Conservation (phyloP, 176 grass and related monocot genomes). For the Cenchrus fungigraminus region DNA sequence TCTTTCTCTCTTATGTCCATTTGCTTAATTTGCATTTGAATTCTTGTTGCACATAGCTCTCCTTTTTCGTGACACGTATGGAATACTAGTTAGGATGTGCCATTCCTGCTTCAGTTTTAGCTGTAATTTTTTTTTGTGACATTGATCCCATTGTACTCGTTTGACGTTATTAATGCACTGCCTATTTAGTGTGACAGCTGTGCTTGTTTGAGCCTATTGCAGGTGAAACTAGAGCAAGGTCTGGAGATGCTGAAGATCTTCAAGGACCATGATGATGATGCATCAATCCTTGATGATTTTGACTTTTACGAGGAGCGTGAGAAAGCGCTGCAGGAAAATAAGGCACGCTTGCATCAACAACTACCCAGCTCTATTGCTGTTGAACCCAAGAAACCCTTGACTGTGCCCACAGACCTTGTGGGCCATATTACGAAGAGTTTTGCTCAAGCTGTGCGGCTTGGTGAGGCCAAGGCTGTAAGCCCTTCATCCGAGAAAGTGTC, state of each 20-base stretch:
- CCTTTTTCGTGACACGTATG: background rate
- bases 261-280: conserved; percentile 60
- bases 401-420: conserved; percentile 44
- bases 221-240: conserved; percentile 84
- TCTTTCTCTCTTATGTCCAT: background rate
- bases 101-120: conserved; percentile 8
- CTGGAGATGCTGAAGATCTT: conserved; percentile 74
- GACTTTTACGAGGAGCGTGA: conserved; percentile 75
- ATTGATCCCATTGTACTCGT: background rate
- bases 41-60: background rate
- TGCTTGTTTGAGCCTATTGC: background rate
- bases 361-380: conserved; percentile 37
- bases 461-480: conserved; percentile 45
- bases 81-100: background rate
- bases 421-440: conserved; percentile 67
- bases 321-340: conserved; percentile 72
- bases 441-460: conserved; percentile 57
- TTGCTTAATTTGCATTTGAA: conserved; percentile 26
- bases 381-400: conserved; percentile 51
- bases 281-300: conserved; percentile 75
- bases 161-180: background rate
- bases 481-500: conserved; percentile 36
- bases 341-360: conserved; percentile 55
- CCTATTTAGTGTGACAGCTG: background rate
- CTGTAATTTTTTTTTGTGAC: background rate